A percentile compares a stretch with the other conserved stretches of the same genome.
Conservation (phyloP, 495 filamentous ascomycete species). For the Penicillium paxilli region DNA sequence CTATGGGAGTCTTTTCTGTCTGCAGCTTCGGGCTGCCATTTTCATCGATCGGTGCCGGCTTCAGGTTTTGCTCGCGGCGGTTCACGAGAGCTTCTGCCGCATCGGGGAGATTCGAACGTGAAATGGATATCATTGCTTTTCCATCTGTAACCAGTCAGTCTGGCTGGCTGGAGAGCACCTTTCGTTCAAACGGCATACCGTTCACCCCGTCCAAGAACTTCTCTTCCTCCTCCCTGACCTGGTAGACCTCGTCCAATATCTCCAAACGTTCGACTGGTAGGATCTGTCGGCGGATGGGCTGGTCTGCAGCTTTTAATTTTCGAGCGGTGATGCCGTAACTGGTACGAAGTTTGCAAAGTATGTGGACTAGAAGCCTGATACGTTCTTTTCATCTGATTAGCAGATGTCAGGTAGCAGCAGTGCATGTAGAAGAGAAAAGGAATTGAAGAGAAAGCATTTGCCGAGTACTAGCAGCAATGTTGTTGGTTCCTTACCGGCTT, state of each 20-base stretch:
- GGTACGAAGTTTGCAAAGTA: slow-evolving; percentile 48
- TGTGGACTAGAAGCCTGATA: slow-evolving; percentile 58
- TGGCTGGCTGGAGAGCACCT: background rate
- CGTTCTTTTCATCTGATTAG: slow-evolving; percentile 46
- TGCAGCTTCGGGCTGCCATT: background rate
- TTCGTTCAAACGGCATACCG: slow-evolving; percentile 36
- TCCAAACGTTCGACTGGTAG: slow-evolving; percentile 35
- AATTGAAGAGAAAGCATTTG: slow-evolving; percentile 1
- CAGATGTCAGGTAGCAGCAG: background rate
- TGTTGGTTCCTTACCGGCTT: slow-evolving; percentile 52
- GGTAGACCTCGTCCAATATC: slow-evolving; percentile 65
- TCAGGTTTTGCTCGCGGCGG: slow-evolving; percentile 7
- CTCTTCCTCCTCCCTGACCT: slow-evolving; percentile 62
- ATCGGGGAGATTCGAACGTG: slow-evolving; percentile 35
- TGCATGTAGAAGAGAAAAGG: background rate
- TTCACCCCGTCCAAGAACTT: slow-evolving; percentile 55
- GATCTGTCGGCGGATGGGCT: slow-evolving; percentile 45
- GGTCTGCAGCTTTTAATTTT: slow-evolving; percentile 40
- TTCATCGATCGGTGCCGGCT: slow-evolving; percentile 10
- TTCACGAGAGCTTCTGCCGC: slow-evolving; percentile 15
- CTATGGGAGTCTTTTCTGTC: slow-evolving; percentile 7
- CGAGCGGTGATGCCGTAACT: slow-evolving; percentile 38
- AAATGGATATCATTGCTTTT: slow-evolving; percentile 26
- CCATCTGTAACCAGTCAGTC: slow-evolving; percentile 14
- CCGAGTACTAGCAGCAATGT: no score